Evolutionary conservation across 2,329 filamentous ascomycete genomes (phyloP), one percentile per base, ranked within the genome.

Genomic region (Trichophyton benhamiae): DNA sequence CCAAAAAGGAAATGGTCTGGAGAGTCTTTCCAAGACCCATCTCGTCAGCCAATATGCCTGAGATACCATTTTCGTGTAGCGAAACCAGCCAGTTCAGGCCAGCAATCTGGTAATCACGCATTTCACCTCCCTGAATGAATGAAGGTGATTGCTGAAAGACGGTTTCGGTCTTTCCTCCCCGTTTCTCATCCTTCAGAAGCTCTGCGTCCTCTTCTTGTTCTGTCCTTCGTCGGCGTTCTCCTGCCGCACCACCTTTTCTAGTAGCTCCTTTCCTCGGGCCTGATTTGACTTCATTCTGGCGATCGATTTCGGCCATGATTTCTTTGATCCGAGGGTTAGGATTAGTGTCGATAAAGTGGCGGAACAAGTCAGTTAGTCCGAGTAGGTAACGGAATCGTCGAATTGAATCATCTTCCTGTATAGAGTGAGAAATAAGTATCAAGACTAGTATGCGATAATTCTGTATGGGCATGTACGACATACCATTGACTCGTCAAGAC

Each of bases 141-240:
- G 86, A 76, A 11, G 94, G 94, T 1, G 92, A 97, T 64, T 97
- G 94, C 64, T 92, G 85, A 75, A 99, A 99, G 41, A 96, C 86
- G 0, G 89, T 95, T 72, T 94, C 88, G 36, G 89, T 88, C 60
- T 89, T 86, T 62, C 88, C 87, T 63, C 91, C 92, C 66, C 85
- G 86, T 75, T 91, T 94, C 77, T 96, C 94, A 69, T 97, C 92
- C 68, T 91, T 76, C 66, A 87, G 71, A 62, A 88, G 79, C 76
- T 99, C 95, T 1, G 91, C 94, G 71, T 99, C 94, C 79, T 99
- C 94, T 73, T 99, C 94, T 69, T 95, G 91, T 74, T 99, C 94
- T 1, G 94, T 99, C 71, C 92, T 87, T 69, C 94, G 86, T 67
- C 87, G 84, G 66, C 90, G 83, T 61, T 89, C 88, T 58, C 82